Evolutionary conservation across 371 early-diverging fungal genomes (phyloP), one percentile per base, ranked within the genome.

Genomic region (Syncephalis plumigaleata): DNA sequence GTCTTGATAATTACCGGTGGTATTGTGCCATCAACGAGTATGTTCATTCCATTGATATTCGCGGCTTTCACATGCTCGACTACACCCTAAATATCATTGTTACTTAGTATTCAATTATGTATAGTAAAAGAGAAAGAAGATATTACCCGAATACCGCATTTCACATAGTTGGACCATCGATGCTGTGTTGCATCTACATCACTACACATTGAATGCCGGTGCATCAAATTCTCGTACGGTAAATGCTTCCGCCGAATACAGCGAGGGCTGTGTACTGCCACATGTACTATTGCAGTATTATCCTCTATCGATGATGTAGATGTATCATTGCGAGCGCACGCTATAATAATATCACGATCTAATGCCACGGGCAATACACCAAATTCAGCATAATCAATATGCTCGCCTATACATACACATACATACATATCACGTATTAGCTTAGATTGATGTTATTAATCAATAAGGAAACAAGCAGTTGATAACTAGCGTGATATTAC

Each of bases 291-390:
- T 9, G 45, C 48, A 50, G 64, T 69, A 17, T 63, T 52, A 17
- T 70, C 60, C 7, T 72, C n/a, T n/a, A n/a, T n/a, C n/a, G n/a
- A 4, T 7, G 31, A 31, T 31, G 31, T 31, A 31, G 4, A 11
- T 31, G 31, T 31, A 31, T 11, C 11, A 31, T 31, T 31, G 31
- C 31, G 4, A 31, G 31, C 4, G 31, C 31, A 31, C 7, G 83
- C 85, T 31, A 84, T 75, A 23, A 90, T 62, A 5, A 79, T 72
- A 61, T 94, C 95, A 17, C 82, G 76, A 45, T 83, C 87, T 54
- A 93, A 80, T 36, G 91, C 96, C 94, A 93, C 92, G 31, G 96
- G 96, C 27, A 95, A 65, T 15, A 95, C 96, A 23, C 85, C 82
- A 57, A 81, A 87, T 13, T 88, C 91, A 46, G 88, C 79, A 64